Conservation (phyloP, 805 yeast species). For the Clavispora asparagi region DNA sequence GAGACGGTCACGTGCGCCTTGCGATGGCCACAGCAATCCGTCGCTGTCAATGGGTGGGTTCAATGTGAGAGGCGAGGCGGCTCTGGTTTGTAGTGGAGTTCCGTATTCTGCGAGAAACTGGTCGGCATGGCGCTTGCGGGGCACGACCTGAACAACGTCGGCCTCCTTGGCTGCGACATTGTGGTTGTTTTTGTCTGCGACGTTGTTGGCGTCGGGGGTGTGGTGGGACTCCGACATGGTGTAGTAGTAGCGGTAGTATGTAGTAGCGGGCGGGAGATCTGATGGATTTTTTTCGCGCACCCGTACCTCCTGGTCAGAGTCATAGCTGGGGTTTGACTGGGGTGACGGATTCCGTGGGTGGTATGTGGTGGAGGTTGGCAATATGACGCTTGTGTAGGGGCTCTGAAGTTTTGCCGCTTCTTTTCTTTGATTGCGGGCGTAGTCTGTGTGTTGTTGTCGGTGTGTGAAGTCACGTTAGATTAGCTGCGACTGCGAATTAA, state of each 20-base stretch:
- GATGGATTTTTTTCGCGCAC: neutral
- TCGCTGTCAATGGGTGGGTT: conserved; percentile 85
- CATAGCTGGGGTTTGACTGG: neutral
- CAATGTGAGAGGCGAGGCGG: conserved; percentile 77
- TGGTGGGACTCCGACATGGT: neutral
- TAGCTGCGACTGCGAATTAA: neutral
- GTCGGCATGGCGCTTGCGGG: conserved; percentile 10
- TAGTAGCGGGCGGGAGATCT: neutral
- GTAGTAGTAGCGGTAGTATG: neutral
- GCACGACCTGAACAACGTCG: conserved; percentile 10
- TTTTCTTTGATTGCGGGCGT: too few relatives aligned
- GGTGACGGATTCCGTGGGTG: neutral
- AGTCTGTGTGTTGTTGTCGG: neutral
- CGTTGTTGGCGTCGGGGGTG: neutral
- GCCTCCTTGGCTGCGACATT: neutral
- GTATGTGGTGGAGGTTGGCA: neutral
- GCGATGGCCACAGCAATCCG: conserved; percentile 91
- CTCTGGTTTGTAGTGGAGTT: conserved; percentile 68
- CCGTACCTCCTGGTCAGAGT: neutral
- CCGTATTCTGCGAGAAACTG: conserved; percentile 11
- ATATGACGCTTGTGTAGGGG: too few relatives aligned
- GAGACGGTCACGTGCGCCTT: conserved; percentile 75
- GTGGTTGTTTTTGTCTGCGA: neutral
- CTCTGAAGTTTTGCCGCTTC: too few relatives aligned
- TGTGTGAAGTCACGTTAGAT: neutral